phyloP scores from a whole-genome alignment of 2,329 filamentous ascomycete species.

The Thyridium curvatum region DNA sequence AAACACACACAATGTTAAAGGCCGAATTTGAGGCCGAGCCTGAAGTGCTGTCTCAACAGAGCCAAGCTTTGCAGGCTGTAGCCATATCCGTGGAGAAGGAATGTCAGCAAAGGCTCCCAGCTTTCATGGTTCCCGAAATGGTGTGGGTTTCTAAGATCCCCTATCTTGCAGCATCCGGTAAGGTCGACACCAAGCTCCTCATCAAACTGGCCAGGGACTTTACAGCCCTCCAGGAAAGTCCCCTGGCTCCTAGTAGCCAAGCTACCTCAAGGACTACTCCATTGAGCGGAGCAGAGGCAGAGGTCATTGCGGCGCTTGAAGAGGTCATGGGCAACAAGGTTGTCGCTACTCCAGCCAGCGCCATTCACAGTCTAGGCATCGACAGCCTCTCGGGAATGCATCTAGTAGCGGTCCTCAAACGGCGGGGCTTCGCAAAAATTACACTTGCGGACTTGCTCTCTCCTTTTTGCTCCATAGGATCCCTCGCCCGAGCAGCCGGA shows the following conservation, averaged over 20 bases:
- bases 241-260: too few relatives aligned
- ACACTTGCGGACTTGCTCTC: slow-evolving; percentile 5
- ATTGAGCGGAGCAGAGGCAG: too few relatives aligned
- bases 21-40: slow-evolving; percentile 1
- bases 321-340: background rate
- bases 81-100: background rate
- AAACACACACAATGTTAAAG: background rate
- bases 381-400: slow-evolving; percentile 13
- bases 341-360: background rate
- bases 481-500: too few relatives aligned
- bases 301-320: too few relatives aligned
- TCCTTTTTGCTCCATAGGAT: too few relatives aligned
- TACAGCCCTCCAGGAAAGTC: too few relatives aligned
- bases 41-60: too few relatives aligned
- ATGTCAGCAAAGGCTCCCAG: slow-evolving; percentile 3
- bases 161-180: slow-evolving; percentile 4
- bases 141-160: slow-evolving; percentile 7
- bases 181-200: slow-evolving; percentile 6
- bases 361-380: slow-evolving; percentile 8
- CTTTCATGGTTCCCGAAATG: slow-evolving; percentile 8
- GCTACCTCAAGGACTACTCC: too few relatives aligned
- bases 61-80: background rate
- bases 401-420: slow-evolving; percentile 9
- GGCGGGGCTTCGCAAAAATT: slow-evolving; percentile 8
- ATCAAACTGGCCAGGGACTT: slow-evolving; percentile 1